A percentile compares a stretch with the other conserved stretches of the same genome.
Conservation (phyloP, 352 stramenopile species). For the Elongisporangium undulatum region DNA sequence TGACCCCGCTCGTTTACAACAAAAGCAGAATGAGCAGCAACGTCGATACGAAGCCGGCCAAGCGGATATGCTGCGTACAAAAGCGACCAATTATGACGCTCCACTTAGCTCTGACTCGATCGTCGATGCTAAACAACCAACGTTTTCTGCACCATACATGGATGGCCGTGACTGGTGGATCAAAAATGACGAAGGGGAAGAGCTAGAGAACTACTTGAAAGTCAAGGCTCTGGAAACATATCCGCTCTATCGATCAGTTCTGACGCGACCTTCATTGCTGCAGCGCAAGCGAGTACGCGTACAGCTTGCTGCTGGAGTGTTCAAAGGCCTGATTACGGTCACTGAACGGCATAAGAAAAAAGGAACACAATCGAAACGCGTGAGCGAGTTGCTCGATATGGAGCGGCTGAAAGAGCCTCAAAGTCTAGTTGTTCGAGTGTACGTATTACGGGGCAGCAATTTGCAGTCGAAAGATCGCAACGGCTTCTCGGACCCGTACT, state of each 20-base stretch:
- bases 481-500: constrained; percentile 75
- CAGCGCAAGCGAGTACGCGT: constrained; percentile 47
- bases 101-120: too few relatives aligned
- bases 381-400: constrained; percentile 35
- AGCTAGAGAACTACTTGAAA: constrained; percentile 75
- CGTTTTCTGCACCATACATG: constrained; percentile 30
- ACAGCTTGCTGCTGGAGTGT: constrained; percentile 61
- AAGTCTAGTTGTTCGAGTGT: constrained; percentile 60
- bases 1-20: constrained; percentile 51
- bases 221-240: constrained; percentile 76
- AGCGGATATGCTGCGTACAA: constrained; percentile 23
- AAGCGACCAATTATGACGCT: too few relatives aligned
- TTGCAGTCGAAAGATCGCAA: constrained; percentile 80
- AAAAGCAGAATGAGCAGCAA: constrained; percentile 35
- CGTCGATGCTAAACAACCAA: background rate
- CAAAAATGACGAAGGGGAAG: constrained; percentile 52
- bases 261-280: constrained; percentile 50
- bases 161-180: constrained; percentile 76
- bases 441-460: constrained; percentile 65
- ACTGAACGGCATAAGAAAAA: constrained; percentile 27
- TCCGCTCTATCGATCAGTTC: constrained; percentile 50
- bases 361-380: background rate
- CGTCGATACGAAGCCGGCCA: constrained; percentile 51
- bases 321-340: constrained; percentile 77
- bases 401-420: constrained; percentile 45